phyloP scores from a whole-genome alignment of 768 basidiomycete species.

The Mycena rebaudengoi region DNA sequence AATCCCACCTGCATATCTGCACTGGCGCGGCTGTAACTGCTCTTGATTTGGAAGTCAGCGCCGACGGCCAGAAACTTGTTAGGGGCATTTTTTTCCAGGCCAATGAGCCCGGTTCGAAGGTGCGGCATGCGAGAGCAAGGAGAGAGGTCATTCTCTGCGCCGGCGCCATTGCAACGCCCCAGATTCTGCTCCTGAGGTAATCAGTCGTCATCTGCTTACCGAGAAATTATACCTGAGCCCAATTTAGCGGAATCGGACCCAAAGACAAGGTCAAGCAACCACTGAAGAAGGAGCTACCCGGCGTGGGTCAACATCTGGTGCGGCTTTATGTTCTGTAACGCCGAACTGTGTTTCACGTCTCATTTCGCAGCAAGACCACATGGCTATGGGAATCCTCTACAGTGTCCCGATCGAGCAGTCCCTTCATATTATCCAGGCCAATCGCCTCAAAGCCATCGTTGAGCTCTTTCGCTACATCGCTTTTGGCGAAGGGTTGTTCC shows the following conservation, averaged over 20 bases:
- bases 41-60: slow-evolving; percentile 4
- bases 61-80: neutral
- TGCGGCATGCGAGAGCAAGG: slow-evolving; percentile 2
- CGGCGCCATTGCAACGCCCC: slow-evolving; percentile 52
- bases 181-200: slow-evolving; percentile 48
- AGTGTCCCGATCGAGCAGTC: no score
- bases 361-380: no score
- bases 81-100: neutral
- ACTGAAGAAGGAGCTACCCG: slow-evolving; percentile 43
- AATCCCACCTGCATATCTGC: slow-evolving; percentile 30
- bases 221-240: slow-evolving; percentile 18
- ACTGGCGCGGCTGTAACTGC: slow-evolving; percentile 28
- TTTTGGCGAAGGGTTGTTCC: no score
- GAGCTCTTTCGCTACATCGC: no score
- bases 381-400: no score
- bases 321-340: no score
- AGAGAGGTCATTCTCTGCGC: slow-evolving; percentile 43
- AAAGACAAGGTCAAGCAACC: slow-evolving; percentile 10
- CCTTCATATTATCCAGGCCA: no score
- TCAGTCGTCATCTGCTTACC: neutral
- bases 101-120: neutral
- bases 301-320: slow-evolving; percentile 44
- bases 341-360: no score
- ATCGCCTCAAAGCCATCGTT: no score
- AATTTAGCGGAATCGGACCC: slow-evolving; percentile 53